These are phyloP conservation scores for Candida schatavii DNA, from an alignment of 805 yeast species.

Conservation along the genomic window DNA sequence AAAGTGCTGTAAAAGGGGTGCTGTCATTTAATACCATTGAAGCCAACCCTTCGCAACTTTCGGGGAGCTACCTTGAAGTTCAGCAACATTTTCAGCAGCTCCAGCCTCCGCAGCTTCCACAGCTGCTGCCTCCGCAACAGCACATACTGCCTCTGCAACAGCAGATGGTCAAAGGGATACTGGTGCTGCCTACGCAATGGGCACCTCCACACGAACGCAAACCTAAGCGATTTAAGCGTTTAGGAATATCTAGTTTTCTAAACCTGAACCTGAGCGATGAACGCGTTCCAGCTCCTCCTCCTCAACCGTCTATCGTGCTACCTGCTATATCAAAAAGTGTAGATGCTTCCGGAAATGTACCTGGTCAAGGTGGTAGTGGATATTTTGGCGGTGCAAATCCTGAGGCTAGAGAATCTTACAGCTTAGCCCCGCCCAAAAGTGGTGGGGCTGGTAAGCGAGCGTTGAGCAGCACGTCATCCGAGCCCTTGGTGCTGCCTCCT, in stretches of 20 bases:
- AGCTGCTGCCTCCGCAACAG: too few relatives aligned
- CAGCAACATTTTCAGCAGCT: too few relatives aligned
- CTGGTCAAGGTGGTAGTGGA: background rate
- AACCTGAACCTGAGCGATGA: conserved; percentile 2
- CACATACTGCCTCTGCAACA: too few relatives aligned
- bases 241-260: conserved; percentile 5
- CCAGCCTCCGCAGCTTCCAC: too few relatives aligned
- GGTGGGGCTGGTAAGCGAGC: background rate
- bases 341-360: background rate
- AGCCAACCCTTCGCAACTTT: too few relatives aligned
- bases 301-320: conserved; percentile 7
- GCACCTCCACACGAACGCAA: too few relatives aligned
- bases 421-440: background rate
- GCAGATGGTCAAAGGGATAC: too few relatives aligned
- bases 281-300: conserved; percentile 7
- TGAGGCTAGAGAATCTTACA: background rate
- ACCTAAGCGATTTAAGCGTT: conserved; percentile 1
- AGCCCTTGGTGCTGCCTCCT: background rate
- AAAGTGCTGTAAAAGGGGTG: too few relatives aligned
- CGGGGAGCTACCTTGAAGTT: too few relatives aligned
- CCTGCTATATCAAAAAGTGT: conserved; percentile 2
- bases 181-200: too few relatives aligned
- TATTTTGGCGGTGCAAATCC: background rate
- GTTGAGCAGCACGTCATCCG: background rate
- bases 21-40: too few relatives aligned